A percentile compares a stretch with the other conserved stretches of the same genome.
Conservation (phyloP, 106 monocot species). For the Dendrobium chrysotoxum region DNA sequence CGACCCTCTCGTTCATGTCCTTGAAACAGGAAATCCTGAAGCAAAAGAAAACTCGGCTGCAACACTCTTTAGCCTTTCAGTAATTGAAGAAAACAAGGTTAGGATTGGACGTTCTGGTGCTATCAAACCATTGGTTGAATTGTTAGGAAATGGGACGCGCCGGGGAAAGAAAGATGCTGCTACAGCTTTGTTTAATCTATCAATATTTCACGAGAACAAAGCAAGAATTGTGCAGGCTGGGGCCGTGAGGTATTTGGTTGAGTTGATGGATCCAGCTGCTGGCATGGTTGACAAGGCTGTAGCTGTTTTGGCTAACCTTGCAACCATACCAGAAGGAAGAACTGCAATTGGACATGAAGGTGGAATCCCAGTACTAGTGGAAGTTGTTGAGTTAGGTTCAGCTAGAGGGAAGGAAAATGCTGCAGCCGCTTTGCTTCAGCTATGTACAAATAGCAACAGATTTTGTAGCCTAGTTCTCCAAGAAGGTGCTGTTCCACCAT, state of each 20-base stretch:
- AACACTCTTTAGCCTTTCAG: conserved; percentile 85
- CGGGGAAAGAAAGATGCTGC: conserved; percentile 94
- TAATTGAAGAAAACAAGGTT: conserved; percentile 83
- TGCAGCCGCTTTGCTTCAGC: conserved; percentile 87
- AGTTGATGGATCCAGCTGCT: conserved; percentile 92
- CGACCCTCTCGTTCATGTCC: conserved; percentile 82
- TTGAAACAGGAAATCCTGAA: conserved; percentile 77
- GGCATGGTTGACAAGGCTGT: conserved; percentile 99
- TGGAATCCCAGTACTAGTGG: conserved; percentile 83
- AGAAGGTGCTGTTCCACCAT: conserved; percentile 90
- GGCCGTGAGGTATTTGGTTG: conserved; percentile 79
- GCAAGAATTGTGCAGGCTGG: conserved; percentile 83
- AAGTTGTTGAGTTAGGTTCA: conserved; percentile 94
- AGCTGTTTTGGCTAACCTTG: conserved; percentile 83
- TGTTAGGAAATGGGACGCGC: conserved; percentile 73
- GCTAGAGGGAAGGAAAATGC: conserved; percentile 91
- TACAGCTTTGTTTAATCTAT: conserved; percentile 92
- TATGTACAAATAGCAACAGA: conserved; percentile 79
- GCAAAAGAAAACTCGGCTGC: conserved; percentile 94
- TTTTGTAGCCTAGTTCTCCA: conserved; percentile 81
- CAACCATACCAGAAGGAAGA: conserved; percentile 76
- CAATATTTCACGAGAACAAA: conserved; percentile 92
- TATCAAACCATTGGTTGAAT: conserved; percentile 64
- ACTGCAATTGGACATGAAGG: conserved; percentile 64
- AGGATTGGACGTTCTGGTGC: conserved; percentile 88